These are phyloP conservation scores for Paulownia fortunei DNA, from an alignment of 257 asterid species.

Conservation along the genomic window DNA sequence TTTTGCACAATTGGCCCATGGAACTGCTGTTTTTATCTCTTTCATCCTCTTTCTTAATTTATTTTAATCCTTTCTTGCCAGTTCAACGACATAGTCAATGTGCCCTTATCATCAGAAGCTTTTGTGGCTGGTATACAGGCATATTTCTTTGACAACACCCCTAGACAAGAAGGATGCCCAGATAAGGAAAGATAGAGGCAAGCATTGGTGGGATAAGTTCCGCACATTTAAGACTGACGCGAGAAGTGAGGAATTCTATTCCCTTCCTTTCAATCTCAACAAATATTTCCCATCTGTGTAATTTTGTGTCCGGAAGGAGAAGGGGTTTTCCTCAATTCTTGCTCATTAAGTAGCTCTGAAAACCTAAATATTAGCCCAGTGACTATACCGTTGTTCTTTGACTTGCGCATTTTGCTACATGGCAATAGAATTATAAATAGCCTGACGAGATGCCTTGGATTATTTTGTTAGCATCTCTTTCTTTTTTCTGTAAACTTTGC, in stretches of 20 bases:
- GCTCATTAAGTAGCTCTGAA: conserved; percentile 24
- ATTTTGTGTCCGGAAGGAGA: conserved; percentile 27
- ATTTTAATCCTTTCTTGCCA: conserved; percentile 34
- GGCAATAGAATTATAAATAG: conserved; percentile 49
- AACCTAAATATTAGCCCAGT: conserved; percentile 22
- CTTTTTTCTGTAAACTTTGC: conserved; percentile 45
- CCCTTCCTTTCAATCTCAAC: conserved; percentile 89
- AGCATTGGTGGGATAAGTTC: conserved; percentile 96
- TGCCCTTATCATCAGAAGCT: conserved; percentile 86
- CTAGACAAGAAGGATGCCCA: conserved; percentile 71
- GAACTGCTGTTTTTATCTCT: neutral
- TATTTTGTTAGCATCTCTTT: conserved; percentile 32
- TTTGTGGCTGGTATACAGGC: conserved; percentile 88
- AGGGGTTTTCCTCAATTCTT: conserved; percentile 10
- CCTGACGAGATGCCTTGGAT: conserved; percentile 37
- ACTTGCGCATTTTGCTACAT: conserved; percentile 37
- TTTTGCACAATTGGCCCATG: neutral
- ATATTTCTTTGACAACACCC: conserved; percentile 80
- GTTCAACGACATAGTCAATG: conserved; percentile 91
- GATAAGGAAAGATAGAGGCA: conserved; percentile 87
- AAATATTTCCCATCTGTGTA: conserved; percentile 88
- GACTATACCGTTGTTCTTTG: conserved; percentile 34
- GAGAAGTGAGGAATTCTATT: conserved; percentile 85
- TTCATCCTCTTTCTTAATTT: neutral
- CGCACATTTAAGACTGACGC: conserved; percentile 63